Conservation (phyloP, 2,329 filamentous ascomycete species). For the Cadophora gregata region DNA sequence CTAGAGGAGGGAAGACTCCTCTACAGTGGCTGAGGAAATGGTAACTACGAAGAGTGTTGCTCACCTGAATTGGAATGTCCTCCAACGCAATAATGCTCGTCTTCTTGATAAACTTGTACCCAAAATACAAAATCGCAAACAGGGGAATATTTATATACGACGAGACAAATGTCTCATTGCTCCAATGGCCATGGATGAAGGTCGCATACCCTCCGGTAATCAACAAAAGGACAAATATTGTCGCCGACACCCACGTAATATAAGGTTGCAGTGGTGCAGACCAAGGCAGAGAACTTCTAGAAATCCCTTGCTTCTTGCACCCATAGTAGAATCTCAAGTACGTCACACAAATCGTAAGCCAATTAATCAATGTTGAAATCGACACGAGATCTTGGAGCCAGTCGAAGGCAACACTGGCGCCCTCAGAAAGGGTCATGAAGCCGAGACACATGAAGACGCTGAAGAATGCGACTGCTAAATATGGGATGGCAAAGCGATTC, state of each 20-base stretch:
- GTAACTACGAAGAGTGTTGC: not conserved
- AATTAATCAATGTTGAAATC: slow-evolving; percentile 67
- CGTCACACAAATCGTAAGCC: slow-evolving; percentile 64
- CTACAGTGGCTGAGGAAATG: not conserved
- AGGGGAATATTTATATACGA: slow-evolving; percentile 65
- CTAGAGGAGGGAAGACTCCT: not conserved
- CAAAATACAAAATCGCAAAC: slow-evolving; percentile 45
- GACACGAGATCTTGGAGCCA: slow-evolving; percentile 69
- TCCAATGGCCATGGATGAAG: slow-evolving; percentile 65
- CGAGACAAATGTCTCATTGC: slow-evolving; percentile 61
- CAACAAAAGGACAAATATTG: slow-evolving; percentile 57
- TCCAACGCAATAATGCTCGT: slow-evolving; percentile 50
- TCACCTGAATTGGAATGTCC: slow-evolving; percentile 45
- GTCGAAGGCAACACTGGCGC: slow-evolving; percentile 65
- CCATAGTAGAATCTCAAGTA: slow-evolving; percentile 63
- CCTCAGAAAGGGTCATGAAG: slow-evolving; percentile 69
- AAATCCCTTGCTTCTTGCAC: slow-evolving; percentile 61
- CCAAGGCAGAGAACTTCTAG: slow-evolving; percentile 59
- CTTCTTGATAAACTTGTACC: slow-evolving; percentile 60
- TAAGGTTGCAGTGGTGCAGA: slow-evolving; percentile 61
- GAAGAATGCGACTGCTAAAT: slow-evolving; percentile 50
- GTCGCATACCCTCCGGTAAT: slow-evolving; percentile 69
- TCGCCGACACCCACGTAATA: slow-evolving; percentile 58
- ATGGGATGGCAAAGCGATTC: slow-evolving; percentile 62
- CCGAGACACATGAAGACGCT: slow-evolving; percentile 58